phyloP scores from a whole-genome alignment of 805 yeast species.

The Wickerhamomyces subpelliculosus region DNA sequence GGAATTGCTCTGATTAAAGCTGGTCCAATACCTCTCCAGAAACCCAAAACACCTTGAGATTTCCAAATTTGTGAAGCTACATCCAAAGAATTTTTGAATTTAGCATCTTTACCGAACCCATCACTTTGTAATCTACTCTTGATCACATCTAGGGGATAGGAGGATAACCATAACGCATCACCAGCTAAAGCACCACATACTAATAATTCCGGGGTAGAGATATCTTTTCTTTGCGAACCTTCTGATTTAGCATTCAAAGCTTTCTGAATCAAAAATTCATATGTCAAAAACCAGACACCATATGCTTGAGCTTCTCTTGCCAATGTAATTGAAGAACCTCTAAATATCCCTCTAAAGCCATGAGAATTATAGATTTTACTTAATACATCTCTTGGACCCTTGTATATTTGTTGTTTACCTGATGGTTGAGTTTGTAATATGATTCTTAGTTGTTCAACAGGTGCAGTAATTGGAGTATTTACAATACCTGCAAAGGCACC shows the following conservation, averaged over 20 bases:
- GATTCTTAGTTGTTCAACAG: slow-evolving; percentile 93
- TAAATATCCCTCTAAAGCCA: slow-evolving; percentile 73
- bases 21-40: slow-evolving; percentile 59
- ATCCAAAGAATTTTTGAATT: slow-evolving; percentile 34
- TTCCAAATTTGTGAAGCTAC: slow-evolving; percentile 26
- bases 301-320: slow-evolving; percentile 82
- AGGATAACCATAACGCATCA: slow-evolving; percentile 74
- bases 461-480: slow-evolving; percentile 84
- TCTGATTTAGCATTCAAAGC: slow-evolving; percentile 26
- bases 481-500: slow-evolving; percentile 92
- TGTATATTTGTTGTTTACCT: slow-evolving; percentile 35
- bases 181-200: slow-evolving; percentile 88
- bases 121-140: slow-evolving; percentile 83
- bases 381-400: slow-evolving; percentile 81
- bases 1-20: slow-evolving; percentile 56
- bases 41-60: slow-evolving; percentile 41
- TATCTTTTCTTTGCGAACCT: slow-evolving; percentile 48
- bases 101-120: slow-evolving; percentile 35
- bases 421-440: slow-evolving; percentile 74
- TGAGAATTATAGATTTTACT: slow-evolving; percentile 65
- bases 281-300: slow-evolving; percentile 84
- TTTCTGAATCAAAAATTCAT: slow-evolving; percentile 74
- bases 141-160: slow-evolving; percentile 86
- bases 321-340: slow-evolving; percentile 80
- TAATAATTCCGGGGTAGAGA: slow-evolving; percentile 85